These are phyloP conservation scores for Umbellularia californica DNA, from an alignment of 164 flowering plant species.

Conservation along the genomic window DNA sequence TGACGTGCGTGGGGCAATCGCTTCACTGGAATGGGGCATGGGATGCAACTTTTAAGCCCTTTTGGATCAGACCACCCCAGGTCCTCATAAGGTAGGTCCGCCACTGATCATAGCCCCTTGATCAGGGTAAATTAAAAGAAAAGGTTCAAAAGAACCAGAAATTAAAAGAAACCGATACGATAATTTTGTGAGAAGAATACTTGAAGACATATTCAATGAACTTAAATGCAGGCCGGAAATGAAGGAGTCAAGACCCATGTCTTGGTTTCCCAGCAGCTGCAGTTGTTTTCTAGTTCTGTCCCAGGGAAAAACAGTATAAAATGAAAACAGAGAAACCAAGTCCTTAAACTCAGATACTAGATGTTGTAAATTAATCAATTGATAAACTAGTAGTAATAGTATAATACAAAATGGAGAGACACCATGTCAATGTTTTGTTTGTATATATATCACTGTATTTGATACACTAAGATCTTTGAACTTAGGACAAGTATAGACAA, in stretches of 20 bases:
- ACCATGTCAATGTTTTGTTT: constrained; percentile 6
- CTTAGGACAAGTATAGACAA: background rate
- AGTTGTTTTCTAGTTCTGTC: background rate
- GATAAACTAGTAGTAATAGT: background rate
- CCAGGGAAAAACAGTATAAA: background rate
- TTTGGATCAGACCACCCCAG: too few relatives aligned
- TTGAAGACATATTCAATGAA: too few relatives aligned
- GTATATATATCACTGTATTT: background rate
- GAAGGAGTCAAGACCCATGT: background rate
- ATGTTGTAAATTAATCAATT: background rate
- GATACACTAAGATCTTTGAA: constrained; percentile 4
- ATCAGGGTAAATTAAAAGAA: too few relatives aligned
- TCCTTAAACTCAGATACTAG: background rate
- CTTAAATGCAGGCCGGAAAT: background rate
- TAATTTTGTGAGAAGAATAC: too few relatives aligned
- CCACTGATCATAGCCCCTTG: too few relatives aligned
- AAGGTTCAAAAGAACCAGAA: too few relatives aligned
- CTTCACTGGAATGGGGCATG: too few relatives aligned
- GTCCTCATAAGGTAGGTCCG: too few relatives aligned
- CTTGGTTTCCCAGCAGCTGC: background rate
- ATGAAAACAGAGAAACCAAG: background rate
- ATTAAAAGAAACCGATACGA: too few relatives aligned
- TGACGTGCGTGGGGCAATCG: too few relatives aligned
- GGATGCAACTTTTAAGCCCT: too few relatives aligned
- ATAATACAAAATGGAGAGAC: constrained; percentile 1